Evolutionary conservation across 1,284 basidiomycete genomes (phyloP).

Genomic region (Xerocomus amazonicus): DNA sequence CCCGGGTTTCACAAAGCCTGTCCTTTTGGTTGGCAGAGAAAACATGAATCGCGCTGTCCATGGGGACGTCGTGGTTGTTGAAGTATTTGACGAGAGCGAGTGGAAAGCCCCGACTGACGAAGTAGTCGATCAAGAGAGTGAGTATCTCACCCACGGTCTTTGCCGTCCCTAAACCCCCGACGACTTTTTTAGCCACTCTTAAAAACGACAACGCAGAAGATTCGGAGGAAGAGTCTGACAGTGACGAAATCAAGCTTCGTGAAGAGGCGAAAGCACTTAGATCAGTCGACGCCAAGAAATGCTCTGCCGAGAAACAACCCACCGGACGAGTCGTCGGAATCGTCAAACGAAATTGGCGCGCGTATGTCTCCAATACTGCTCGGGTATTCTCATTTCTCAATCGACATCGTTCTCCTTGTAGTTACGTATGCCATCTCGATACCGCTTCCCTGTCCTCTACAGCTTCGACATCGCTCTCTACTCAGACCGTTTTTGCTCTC

Average conservation of each 20-base stretch:
- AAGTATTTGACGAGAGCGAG: conserved; percentile 83
- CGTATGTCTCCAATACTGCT: conserved; percentile 46
- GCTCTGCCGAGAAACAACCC: conserved; percentile 63
- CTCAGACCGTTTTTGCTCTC: conserved; percentile 93
- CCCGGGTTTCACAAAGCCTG: conserved; percentile 69
- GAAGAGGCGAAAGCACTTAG: conserved; percentile 49
- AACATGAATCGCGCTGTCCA: conserved; percentile 96
- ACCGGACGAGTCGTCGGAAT: conserved; percentile 92
- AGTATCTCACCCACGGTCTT: conserved; percentile 19
- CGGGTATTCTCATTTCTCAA: conserved; percentile 4
- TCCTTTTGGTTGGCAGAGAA: conserved; percentile 86
- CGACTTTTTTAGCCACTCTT: conserved; percentile 57
- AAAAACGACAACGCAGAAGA: conserved; percentile 90
- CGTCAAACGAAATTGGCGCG: conserved; percentile 93
- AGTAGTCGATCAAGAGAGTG: conserved; percentile 89
- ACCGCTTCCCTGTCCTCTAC: conserved; percentile 80
- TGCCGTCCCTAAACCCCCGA: not conserved
- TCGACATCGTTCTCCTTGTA: conserved; percentile 26
- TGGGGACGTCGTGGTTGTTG: conserved; percentile 90
- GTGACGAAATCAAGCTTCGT: conserved; percentile 38
- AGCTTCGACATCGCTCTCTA: conserved; percentile 76
- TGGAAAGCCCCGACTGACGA: conserved; percentile 95
- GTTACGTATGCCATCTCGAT: conserved; percentile 96
- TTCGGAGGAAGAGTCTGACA: conserved; percentile 55
- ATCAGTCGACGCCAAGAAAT: conserved; percentile 33